Conservation (phyloP, 2,329 filamentous ascomycete genomes). For the Pseudohalonectria lignicola region DNA sequence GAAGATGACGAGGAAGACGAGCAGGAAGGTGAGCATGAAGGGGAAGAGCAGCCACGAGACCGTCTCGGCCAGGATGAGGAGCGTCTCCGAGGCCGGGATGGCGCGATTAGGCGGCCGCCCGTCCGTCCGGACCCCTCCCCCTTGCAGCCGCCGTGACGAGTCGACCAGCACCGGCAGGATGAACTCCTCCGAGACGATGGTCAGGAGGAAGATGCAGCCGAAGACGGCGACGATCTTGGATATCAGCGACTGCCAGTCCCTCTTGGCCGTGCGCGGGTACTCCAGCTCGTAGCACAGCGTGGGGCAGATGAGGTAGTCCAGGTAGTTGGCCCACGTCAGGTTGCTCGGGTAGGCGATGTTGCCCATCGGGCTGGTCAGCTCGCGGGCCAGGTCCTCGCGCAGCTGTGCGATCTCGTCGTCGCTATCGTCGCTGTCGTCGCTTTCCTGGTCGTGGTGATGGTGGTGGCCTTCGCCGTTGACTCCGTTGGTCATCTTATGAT, state of each 20-base stretch:
- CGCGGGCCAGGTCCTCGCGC: conserved; percentile 77
- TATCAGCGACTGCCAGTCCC: conserved; percentile 70
- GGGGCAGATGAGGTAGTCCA: conserved; percentile 82
- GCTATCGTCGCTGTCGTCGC: conserved; percentile 10
- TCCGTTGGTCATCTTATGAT: conserved; percentile 2
- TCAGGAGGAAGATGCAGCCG: conserved; percentile 91
- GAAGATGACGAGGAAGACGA: conserved; percentile 97
- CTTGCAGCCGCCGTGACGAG: conserved; percentile 44
- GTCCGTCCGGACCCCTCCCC: conserved; percentile 15
- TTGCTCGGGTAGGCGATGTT: conserved; percentile 85
- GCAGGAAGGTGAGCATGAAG: conserved; percentile 90
- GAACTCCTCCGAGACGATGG: conserved; percentile 85
- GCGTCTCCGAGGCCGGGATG: conserved; percentile 47
- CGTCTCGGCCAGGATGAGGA: conserved; percentile 76
- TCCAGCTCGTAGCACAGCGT: conserved; percentile 97
- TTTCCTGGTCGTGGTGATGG: not conserved
- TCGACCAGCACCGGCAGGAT: conserved; percentile 82
- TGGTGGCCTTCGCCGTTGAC: conserved; percentile 1
- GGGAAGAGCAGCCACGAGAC: conserved; percentile 89
- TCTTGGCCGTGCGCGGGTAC: conserved; percentile 69
- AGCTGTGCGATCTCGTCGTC: conserved; percentile 52
- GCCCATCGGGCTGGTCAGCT: conserved; percentile 84
- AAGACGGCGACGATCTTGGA: conserved; percentile 85
- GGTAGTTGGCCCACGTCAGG: conserved; percentile 69
- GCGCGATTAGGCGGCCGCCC: conserved; percentile 7